These are phyloP conservation scores for Serpula lacrymans DNA, from an alignment of 768 basidiomycete species.

Conservation along the genomic window DNA sequence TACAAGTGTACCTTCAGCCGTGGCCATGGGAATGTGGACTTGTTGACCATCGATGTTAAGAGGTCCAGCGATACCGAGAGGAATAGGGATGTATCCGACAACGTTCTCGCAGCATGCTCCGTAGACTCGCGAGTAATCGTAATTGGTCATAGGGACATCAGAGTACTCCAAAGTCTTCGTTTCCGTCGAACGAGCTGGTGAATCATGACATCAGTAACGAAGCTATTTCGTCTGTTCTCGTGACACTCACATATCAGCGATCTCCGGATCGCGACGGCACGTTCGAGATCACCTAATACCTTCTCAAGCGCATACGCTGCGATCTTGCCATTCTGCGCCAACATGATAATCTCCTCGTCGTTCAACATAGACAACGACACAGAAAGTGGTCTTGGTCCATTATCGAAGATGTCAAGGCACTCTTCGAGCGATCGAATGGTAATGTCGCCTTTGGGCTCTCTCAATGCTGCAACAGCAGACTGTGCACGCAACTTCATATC, in stretches of 20 bases:
- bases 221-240: not conserved
- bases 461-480: conserved; percentile 10
- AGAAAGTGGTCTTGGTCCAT: conserved; percentile 60
- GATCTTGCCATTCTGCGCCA: conserved; percentile 90
- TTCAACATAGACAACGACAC: conserved; percentile 59
- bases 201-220: conserved; percentile 7
- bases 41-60: conserved; percentile 83
- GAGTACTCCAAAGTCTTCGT: conserved; percentile 85
- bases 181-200: conserved; percentile 72
- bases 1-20: conserved; percentile 98
- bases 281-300: conserved; percentile 80
- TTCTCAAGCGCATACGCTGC: conserved; percentile 96
- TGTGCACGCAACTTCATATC: conserved; percentile 33
- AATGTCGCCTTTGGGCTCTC: conserved; percentile 11
- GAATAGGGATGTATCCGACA: conserved; percentile 93
- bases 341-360: conserved; percentile 89
- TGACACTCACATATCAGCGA: conserved; percentile 80
- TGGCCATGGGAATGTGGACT: conserved; percentile 97
- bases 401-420: conserved; percentile 76
- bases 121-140: conserved; percentile 91
- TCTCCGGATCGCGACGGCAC: conserved; percentile 84
- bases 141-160: conserved; percentile 76
- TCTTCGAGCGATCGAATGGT: conserved; percentile 62
- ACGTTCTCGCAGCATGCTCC: conserved; percentile 99
- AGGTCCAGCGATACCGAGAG: conserved; percentile 95